phyloP scores from a whole-genome alignment of 192 early-diverging fungal species.

The Umbelopsis sp. region DNA sequence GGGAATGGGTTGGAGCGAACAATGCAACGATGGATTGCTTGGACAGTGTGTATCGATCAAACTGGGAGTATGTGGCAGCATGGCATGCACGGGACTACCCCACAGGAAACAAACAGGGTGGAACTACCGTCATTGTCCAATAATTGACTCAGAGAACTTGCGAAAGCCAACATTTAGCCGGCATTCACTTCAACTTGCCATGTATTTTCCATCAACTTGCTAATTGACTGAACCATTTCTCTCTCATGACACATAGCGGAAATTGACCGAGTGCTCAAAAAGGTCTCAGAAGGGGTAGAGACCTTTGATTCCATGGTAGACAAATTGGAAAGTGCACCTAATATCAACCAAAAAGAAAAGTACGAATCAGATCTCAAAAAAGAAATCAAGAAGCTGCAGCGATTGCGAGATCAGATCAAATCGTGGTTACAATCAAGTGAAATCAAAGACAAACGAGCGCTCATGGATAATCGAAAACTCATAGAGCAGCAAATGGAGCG shows the following conservation, averaged over 20 bases:
- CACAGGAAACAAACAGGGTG: no score
- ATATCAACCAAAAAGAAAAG: conserved; percentile 94
- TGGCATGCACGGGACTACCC: no score
- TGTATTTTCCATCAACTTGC: neutral
- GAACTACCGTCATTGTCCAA: no score
- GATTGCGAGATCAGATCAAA: conserved; percentile 96
- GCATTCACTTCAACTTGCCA: neutral
- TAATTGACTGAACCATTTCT: conserved; percentile 1
- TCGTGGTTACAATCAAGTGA: conserved; percentile 93
- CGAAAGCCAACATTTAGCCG: neutral
- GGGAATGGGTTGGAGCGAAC: neutral
- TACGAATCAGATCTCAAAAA: conserved; percentile 95
- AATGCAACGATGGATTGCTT: neutral
- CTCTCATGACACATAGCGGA: conserved; percentile 63
- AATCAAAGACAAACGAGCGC: conserved; percentile 93
- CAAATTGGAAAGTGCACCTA: conserved; percentile 82
- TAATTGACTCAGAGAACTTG: neutral
- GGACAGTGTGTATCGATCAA: neutral
- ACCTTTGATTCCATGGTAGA: conserved; percentile 90
- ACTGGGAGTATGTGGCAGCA: no score
- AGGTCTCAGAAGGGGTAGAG: conserved; percentile 94
- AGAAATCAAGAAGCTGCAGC: conserved; percentile 99
- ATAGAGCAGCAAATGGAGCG: conserved; percentile 99
- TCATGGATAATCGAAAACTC: conserved; percentile 89
- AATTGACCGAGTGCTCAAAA: conserved; percentile 94